A percentile compares a stretch with the other conserved stretches of the same genome.
Evolutionary conservation across 257 asterid genomes (phyloP).

Genomic region (Henckelia pumila): DNA sequence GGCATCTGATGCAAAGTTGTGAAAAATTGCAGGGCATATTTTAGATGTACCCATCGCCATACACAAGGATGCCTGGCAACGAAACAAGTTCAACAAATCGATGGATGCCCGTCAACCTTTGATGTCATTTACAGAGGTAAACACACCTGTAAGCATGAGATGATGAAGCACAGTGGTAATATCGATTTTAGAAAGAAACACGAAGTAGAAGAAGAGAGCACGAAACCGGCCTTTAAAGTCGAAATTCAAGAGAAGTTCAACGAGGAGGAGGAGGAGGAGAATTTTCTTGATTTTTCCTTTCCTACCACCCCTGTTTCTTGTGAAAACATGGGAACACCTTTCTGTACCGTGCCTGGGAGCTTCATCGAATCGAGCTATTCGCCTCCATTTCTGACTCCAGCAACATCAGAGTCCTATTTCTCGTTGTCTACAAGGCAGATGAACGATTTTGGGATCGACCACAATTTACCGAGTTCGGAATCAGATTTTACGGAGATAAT

Average conservation of each 20-base stretch:
- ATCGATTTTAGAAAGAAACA: not conserved
- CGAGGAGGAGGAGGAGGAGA: no score
- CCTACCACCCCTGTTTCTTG: constrained; percentile 37
- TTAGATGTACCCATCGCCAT: constrained; percentile 57
- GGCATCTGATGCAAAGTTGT: not conserved
- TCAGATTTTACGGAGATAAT: constrained; percentile 48
- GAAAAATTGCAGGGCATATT: constrained; percentile 49
- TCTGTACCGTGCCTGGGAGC: constrained; percentile 21
- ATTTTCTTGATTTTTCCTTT: constrained; percentile 36
- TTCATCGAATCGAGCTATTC: constrained; percentile 27
- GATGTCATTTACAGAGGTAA: constrained; percentile 35
- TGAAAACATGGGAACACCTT: constrained; percentile 30
- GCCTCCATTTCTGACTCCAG: constrained; percentile 40
- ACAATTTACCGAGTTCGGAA: constrained; percentile 32
- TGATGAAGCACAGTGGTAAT: not conserved
- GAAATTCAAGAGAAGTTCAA: not conserved
- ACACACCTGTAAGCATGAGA: constrained; percentile 29
- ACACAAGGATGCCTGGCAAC: constrained; percentile 62
- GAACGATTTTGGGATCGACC: constrained; percentile 31
- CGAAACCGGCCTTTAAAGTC: constrained; percentile 18
- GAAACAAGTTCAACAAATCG: constrained; percentile 58
- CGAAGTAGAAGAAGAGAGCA: not conserved
- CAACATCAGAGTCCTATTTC: constrained; percentile 46
- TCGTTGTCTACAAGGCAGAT: constrained; percentile 33
- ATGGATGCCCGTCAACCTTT: constrained; percentile 31